A percentile compares a stretch with the other conserved stretches of the same genome.
phyloP scores from a whole-genome alignment of 148 eudicot genomes.

The Vaccinium macrocarpon region DNA sequence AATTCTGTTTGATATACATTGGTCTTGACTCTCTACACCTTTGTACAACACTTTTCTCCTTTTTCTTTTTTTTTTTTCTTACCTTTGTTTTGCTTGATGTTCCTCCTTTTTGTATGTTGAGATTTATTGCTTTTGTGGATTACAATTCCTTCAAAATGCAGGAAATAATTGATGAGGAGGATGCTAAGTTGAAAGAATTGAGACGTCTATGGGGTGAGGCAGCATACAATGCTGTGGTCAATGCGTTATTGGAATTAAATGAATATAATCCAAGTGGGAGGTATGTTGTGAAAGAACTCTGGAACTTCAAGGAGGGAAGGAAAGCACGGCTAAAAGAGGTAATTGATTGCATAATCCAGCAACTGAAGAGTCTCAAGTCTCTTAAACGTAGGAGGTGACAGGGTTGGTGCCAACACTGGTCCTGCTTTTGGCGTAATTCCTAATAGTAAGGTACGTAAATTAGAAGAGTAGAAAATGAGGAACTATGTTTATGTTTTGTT shows the following conservation, averaged over 20 bases:
- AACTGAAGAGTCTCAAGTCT: conserved; percentile 18
- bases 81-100: background rate
- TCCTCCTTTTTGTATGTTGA: background rate
- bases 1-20: background rate
- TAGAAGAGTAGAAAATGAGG: background rate
- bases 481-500: background rate
- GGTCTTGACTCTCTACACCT: background rate
- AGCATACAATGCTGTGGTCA: conserved; percentile 25
- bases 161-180: conserved; percentile 32
- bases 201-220: conserved; percentile 23
- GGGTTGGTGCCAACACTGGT: background rate
- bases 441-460: background rate
- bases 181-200: conserved; percentile 22
- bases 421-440: background rate
- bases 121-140: background rate
- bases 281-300: conserved; percentile 28
- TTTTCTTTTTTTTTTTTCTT: background rate
- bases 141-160: conserved; percentile 13
- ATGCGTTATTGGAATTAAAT: conserved; percentile 30
- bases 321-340: conserved; percentile 30
- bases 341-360: conserved; percentile 23
- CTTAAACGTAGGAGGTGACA: conserved; percentile 24
- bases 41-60: background rate
- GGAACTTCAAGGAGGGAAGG: conserved; percentile 32
- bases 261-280: conserved; percentile 44